These are phyloP conservation scores for Pharnaceum exiguum DNA, from an alignment of 148 eudicot genomes.

Conservation along the genomic window DNA sequence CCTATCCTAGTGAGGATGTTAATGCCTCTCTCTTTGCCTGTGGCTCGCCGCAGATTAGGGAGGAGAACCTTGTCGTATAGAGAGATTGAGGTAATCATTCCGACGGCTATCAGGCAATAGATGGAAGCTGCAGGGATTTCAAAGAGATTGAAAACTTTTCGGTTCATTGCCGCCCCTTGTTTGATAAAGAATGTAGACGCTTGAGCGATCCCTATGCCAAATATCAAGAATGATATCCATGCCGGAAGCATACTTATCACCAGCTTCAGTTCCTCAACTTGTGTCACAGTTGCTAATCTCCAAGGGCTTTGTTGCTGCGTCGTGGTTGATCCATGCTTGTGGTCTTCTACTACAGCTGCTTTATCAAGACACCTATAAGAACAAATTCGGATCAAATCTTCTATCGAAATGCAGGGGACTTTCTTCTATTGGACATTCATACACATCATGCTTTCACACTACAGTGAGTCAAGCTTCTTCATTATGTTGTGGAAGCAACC, in stretches of 20 bases:
- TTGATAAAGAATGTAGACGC: constrained; percentile 67
- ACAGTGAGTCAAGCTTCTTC: no score
- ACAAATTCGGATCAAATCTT: no score
- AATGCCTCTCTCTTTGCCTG: constrained; percentile 59
- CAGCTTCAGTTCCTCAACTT: constrained; percentile 66
- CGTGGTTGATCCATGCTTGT: no score
- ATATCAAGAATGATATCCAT: constrained; percentile 55
- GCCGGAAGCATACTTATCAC: constrained; percentile 65
- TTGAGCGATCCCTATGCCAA: constrained; percentile 56
- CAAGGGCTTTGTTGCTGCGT: constrained; percentile 35
- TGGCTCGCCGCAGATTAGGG: constrained; percentile 37
- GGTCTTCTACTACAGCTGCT: constrained; percentile 51
- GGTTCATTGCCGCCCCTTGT: constrained; percentile 46
- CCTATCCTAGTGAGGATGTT: constrained; percentile 62
- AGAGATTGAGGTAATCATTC: constrained; percentile 49
- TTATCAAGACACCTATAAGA: no score
- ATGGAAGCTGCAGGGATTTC: constrained; percentile 59
- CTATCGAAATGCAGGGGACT: no score
- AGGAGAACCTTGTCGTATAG: constrained; percentile 52
- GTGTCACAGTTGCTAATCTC: constrained; percentile 55
- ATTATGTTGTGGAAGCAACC: no score
- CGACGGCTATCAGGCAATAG: constrained; percentile 44
- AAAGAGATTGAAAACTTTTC: constrained; percentile 29
- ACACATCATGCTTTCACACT: no score
- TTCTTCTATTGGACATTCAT: no score